phyloP scores from a whole-genome alignment of 192 early-diverging fungal genomes.

The Pecoramyces ruminantium region DNA sequence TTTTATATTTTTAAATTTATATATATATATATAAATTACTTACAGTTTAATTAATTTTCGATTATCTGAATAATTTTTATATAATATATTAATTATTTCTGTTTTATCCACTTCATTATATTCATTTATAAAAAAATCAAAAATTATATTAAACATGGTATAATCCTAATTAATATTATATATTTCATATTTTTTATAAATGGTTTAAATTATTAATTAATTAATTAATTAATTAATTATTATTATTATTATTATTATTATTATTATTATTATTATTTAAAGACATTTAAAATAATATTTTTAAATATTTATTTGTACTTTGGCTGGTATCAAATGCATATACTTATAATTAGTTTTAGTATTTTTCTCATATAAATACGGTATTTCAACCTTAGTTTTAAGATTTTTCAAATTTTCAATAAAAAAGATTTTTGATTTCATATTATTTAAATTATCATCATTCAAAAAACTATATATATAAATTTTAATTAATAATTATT shows the following conservation, averaged over 20 bases:
- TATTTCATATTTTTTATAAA: too few species aligned
- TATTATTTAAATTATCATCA: not conserved
- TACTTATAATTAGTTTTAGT: not conserved
- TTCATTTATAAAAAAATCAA: not conserved
- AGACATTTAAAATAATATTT: too few species aligned
- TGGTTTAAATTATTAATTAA: too few species aligned
- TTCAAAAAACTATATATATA: too few species aligned
- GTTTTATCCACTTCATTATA: not conserved
- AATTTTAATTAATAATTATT: too few species aligned
- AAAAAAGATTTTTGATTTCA: not conserved
- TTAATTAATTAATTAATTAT: too few species aligned
- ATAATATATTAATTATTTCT: not conserved
- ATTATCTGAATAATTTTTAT: not conserved
- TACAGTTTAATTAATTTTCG: not conserved
- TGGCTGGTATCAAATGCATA: not conserved
- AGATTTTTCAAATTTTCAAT: not conserved
- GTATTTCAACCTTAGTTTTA: not conserved
- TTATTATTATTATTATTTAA: too few species aligned
- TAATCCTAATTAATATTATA: not conserved
- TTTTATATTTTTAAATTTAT: too few species aligned
- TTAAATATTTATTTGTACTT: not conserved
- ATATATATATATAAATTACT: not conserved
- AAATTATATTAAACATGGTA: not conserved
- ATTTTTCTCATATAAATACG: not conserved
- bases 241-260: too few species aligned